phyloP scores from a whole-genome alignment of 2,329 filamentous ascomycete genomes.

The Pseudocercospora fuligena region DNA sequence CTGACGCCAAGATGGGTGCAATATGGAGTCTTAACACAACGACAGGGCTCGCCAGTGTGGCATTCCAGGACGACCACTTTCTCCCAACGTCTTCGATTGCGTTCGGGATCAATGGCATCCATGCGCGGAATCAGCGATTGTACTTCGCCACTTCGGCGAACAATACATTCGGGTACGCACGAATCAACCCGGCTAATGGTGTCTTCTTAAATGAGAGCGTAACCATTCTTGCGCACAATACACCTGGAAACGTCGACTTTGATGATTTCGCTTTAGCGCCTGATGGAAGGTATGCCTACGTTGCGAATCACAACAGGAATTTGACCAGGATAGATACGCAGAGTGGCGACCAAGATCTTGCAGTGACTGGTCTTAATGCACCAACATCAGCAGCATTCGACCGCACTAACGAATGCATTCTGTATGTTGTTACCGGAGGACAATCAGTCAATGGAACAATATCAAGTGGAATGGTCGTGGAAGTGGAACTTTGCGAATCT shows the following conservation, averaged over 20 bases:
- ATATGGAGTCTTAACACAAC: neutral
- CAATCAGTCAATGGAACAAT: neutral
- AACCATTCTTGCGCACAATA: neutral
- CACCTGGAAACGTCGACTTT: neutral
- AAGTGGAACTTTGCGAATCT: neutral
- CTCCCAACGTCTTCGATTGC: neutral
- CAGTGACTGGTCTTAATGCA: neutral
- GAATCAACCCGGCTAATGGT: neutral
- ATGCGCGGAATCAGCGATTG: neutral
- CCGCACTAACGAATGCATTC: neutral
- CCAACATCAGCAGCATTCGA: neutral
- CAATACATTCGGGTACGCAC: neutral
- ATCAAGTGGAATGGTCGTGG: neutral
- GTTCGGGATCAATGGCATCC: neutral
- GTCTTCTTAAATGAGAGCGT: neutral
- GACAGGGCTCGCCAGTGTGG: neutral
- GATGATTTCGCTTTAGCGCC: neutral
- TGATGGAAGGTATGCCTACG: neutral
- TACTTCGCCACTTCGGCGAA: slow-evolving; percentile 5
- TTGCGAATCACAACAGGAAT: neutral
- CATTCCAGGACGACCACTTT: neutral
- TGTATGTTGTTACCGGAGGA: neutral
- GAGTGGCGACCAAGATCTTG: neutral
- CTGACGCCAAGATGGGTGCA: neutral
- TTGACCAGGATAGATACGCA: neutral